A percentile compares a stretch with the other conserved stretches of the same genome.
Conservation (phyloP, 140 eudicot genomes). For the Senecio squalidus region DNA sequence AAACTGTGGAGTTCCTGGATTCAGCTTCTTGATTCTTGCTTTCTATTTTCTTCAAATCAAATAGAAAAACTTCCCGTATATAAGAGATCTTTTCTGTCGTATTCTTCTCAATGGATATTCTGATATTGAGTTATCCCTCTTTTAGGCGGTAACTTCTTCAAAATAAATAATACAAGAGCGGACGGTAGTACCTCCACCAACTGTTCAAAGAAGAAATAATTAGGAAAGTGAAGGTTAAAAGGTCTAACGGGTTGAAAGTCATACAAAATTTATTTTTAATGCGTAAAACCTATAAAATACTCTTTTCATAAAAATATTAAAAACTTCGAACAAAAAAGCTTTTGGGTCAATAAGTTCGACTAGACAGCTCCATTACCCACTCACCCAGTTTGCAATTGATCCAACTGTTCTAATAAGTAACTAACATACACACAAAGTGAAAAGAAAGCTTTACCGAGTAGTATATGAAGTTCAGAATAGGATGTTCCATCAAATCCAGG, state of each 20-base stretch:
- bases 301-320: not conserved
- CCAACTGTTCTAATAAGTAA: not conserved
- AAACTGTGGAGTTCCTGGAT: slow-evolving; percentile 13
- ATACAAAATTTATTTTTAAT: not conserved
- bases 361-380: too few relatives aligned
- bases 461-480: slow-evolving; percentile 63
- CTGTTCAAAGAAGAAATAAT: slow-evolving; percentile 28
- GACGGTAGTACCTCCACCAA: slow-evolving; percentile 92
- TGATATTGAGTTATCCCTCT: slow-evolving; percentile 83
- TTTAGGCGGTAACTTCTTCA: slow-evolving; percentile 93
- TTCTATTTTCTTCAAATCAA: not conserved
- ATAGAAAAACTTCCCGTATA: slow-evolving; percentile 6
- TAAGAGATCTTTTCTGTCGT: slow-evolving; percentile 1
- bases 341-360: too few relatives aligned
- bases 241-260: not conserved
- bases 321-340: too few relatives aligned
- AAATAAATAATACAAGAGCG: slow-evolving; percentile 65
- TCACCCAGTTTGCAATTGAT: not conserved
- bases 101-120: slow-evolving; percentile 44
- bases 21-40: slow-evolving; percentile 12
- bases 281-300: not conserved
- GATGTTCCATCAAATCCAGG: slow-evolving; percentile 79
- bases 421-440: not conserved
- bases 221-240: not conserved
- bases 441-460: slow-evolving; percentile 47